Evolutionary conservation across 2,329 filamentous ascomycete species (phyloP).

Genomic region (Trichoderma sp.): DNA sequence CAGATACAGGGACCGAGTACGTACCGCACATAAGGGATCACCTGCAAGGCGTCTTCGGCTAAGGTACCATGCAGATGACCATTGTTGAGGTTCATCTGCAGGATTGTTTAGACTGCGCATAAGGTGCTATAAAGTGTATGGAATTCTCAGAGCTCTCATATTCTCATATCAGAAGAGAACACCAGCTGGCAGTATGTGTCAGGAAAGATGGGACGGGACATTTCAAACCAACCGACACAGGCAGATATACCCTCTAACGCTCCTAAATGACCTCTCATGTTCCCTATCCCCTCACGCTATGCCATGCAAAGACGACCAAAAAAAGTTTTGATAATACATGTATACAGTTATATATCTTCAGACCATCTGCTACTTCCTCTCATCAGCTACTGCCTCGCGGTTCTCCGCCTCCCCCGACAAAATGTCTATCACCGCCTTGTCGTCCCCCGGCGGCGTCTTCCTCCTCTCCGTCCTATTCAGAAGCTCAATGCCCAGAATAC

Average conservation of each 20-base stretch:
- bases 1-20: neutral
- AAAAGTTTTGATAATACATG: slow-evolving; percentile 17
- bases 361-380: slow-evolving; percentile 3
- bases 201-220: neutral
- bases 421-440: slow-evolving; percentile 31
- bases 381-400: neutral
- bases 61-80: neutral
- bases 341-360: neutral
- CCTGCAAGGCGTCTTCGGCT: neutral
- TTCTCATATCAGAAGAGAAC: neutral
- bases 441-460: slow-evolving; percentile 13
- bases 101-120: neutral
- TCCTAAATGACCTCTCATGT: neutral
- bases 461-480: slow-evolving; percentile 34
- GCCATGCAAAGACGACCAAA: neutral
- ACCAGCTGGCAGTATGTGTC: neutral
- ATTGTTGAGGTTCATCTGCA: neutral
- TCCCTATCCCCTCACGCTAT: neutral
- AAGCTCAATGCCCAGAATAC: slow-evolving; percentile 46
- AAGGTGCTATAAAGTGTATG: neutral
- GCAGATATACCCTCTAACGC: neutral
- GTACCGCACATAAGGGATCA: neutral
- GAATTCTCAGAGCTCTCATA: neutral
- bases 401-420: slow-evolving; percentile 19
- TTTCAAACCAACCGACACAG: neutral